Conservation (phyloP, 2,329 filamentous ascomycete species). For the Paecilomyces sp. region DNA sequence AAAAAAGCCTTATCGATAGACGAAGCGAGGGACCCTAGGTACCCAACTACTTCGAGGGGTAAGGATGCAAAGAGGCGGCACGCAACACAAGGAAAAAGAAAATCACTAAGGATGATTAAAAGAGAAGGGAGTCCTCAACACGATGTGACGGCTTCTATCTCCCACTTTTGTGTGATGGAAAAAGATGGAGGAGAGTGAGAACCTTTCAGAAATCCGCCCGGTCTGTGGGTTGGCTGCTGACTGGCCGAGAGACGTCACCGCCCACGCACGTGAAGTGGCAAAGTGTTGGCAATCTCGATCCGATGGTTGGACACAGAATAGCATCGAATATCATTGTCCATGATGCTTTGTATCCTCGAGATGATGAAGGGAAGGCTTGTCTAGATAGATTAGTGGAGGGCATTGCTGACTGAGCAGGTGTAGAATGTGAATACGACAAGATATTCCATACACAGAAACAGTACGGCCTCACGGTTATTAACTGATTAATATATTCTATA, state of each 20-base stretch:
- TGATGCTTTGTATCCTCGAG: too few relatives aligned
- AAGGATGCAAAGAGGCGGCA: conserved; percentile 5
- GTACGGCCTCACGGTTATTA: too few relatives aligned
- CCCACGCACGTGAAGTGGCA: conserved; percentile 6
- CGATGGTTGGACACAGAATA: neutral
- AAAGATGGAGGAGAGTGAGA: neutral
- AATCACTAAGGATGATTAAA: conserved; percentile 3
- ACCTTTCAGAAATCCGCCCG: conserved; percentile 4
- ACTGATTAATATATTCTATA: too few relatives aligned
- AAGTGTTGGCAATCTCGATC: conserved; percentile 1
- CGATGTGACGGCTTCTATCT: neutral
- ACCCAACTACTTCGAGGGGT: neutral
- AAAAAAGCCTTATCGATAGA: conserved; percentile 37
- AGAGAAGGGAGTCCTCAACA: conserved; percentile 6
- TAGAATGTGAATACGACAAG: too few relatives aligned
- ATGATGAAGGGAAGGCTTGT: too few relatives aligned
- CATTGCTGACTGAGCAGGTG: too few relatives aligned
- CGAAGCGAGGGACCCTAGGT: neutral
- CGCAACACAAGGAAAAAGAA: conserved; percentile 2
- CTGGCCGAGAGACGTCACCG: conserved; percentile 7
- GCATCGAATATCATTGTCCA: neutral
- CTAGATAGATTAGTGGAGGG: too few relatives aligned
- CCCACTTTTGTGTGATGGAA: neutral
- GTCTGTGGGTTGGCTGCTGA: conserved; percentile 4
- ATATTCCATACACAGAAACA: too few relatives aligned